phyloP scores from a whole-genome alignment of 345 rosid species.

The Eucalyptus cladocalyx region DNA sequence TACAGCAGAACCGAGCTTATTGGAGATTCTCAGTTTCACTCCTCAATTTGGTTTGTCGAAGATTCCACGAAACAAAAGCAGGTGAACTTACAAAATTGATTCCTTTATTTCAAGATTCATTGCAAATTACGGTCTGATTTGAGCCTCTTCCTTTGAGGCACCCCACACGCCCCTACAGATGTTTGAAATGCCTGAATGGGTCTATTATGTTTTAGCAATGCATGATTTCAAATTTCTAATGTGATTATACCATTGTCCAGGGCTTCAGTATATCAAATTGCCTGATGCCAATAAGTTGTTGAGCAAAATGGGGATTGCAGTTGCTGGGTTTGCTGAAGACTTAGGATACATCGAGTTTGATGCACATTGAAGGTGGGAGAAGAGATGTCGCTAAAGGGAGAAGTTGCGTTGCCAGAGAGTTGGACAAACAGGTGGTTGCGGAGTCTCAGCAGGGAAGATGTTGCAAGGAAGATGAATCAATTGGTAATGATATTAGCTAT shows the following conservation, averaged over 20 bases:
- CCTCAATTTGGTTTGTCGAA: conserved; percentile 34
- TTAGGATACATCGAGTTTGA: too few species aligned
- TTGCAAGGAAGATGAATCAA: too few species aligned
- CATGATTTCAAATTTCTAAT: too few species aligned
- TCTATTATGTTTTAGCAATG: not conserved
- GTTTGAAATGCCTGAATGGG: conserved; percentile 11
- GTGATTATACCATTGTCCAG: too few species aligned
- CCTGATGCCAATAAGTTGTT: conserved; percentile 26
- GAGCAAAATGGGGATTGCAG: conserved; percentile 42
- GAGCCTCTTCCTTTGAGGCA: too few species aligned
- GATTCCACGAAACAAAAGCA: conserved; percentile 46
- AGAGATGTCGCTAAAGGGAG: too few species aligned
- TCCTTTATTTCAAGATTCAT: not conserved
- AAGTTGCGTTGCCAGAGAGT: too few species aligned
- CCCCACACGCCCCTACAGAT: not conserved
- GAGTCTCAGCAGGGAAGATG: too few species aligned
- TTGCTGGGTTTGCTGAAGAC: not conserved
- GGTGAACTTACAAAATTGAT: conserved; percentile 7
- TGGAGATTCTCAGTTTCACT: not conserved
- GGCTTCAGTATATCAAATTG: too few species aligned
- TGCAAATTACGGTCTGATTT: not conserved
- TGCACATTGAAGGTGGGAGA: too few species aligned
- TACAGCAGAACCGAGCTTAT: not conserved
- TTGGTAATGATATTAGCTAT: too few species aligned
- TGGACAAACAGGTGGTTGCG: too few species aligned